A percentile compares a stretch with the other conserved stretches of the same genome.
These are phyloP conservation scores for Parietichytrium sp. DNA, from an alignment of 108 stramenopile species.

Conservation along the genomic window DNA sequence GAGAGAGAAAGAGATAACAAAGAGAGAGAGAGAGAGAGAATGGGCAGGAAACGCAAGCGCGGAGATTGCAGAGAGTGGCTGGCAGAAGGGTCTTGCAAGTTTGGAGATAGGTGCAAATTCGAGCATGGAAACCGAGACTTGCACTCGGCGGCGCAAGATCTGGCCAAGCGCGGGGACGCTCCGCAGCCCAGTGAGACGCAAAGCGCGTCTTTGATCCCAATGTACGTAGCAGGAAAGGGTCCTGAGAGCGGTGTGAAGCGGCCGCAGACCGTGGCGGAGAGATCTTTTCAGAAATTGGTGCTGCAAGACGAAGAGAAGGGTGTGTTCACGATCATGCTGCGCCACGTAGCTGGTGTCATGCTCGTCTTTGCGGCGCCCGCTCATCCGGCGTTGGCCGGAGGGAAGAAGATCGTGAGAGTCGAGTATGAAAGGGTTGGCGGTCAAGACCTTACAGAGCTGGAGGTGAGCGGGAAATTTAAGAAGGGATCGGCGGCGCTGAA, in stretches of 20 bases:
- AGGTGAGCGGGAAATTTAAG: slow-evolving; percentile 17
- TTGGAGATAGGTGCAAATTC: slow-evolving; percentile 29
- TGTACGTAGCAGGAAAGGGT: not conserved
- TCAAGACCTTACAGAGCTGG: not conserved
- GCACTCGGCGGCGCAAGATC: not conserved
- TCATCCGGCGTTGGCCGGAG: not conserved
- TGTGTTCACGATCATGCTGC: too few species aligned
- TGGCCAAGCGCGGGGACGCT: not conserved
- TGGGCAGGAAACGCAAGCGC: not conserved
- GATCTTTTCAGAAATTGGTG: not conserved
- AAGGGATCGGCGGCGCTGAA: not conserved
- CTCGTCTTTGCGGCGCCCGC: not conserved
- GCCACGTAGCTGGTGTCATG: not conserved
- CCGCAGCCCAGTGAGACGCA: not conserved
- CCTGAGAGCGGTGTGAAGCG: slow-evolving; percentile 34
- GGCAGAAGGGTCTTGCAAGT: slow-evolving; percentile 2
- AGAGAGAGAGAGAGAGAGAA: too few species aligned
- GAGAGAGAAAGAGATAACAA: too few species aligned
- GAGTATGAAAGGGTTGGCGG: too few species aligned
- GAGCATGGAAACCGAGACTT: not conserved
- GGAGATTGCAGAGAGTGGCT: slow-evolving; percentile 20
- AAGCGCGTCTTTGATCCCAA: not conserved
- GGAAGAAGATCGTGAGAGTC: not conserved
- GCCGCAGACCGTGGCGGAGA: not conserved
- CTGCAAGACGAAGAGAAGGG: not conserved